phyloP scores from a whole-genome alignment of 2,329 filamentous ascomycete genomes.

The Endocalyx cinctus region DNA sequence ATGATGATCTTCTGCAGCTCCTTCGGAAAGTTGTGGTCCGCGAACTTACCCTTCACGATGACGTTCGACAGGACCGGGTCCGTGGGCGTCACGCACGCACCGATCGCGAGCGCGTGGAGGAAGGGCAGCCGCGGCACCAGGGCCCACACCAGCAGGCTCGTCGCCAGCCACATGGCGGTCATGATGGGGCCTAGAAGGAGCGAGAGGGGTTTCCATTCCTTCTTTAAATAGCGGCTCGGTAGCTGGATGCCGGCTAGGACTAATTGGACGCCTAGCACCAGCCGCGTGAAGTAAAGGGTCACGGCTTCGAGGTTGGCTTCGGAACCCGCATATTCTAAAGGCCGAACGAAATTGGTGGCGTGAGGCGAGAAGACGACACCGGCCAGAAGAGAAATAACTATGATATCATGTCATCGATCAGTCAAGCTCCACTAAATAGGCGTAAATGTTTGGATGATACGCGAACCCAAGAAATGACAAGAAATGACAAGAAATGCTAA shows the following conservation, averaged over 20 bases:
- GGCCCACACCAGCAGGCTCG: slow-evolving; percentile 73
- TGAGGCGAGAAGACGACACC: slow-evolving; percentile 76
- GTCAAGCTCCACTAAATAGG: too few species aligned
- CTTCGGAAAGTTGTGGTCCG: slow-evolving; percentile 82
- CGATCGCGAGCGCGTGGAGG: slow-evolving; percentile 74
- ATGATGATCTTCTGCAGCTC: slow-evolving; percentile 76
- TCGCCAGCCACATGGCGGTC: slow-evolving; percentile 80
- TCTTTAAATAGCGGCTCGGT: slow-evolving; percentile 73
- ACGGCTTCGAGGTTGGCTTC: slow-evolving; percentile 60
- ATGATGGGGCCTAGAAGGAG: slow-evolving; percentile 80
- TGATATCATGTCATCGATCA: slow-evolving; percentile 5
- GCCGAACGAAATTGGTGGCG: slow-evolving; percentile 71
- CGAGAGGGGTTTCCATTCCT: slow-evolving; percentile 71
- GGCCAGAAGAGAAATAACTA: slow-evolving; percentile 78
- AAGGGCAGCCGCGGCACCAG: slow-evolving; percentile 68
- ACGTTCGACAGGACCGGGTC: slow-evolving; percentile 84
- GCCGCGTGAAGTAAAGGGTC: slow-evolving; percentile 77
- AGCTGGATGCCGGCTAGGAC: slow-evolving; percentile 85
- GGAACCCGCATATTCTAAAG: slow-evolving; percentile 66
- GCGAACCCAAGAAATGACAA: not conserved
- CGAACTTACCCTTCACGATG: slow-evolving; percentile 91
- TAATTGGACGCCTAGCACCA: slow-evolving; percentile 86
- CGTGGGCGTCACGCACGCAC: slow-evolving; percentile 85
- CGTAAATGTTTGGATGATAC: too few species aligned
- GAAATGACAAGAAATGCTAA: not conserved